Conservation (phyloP, 2,329 filamentous ascomycete species). For the Neurospora crassa region DNA sequence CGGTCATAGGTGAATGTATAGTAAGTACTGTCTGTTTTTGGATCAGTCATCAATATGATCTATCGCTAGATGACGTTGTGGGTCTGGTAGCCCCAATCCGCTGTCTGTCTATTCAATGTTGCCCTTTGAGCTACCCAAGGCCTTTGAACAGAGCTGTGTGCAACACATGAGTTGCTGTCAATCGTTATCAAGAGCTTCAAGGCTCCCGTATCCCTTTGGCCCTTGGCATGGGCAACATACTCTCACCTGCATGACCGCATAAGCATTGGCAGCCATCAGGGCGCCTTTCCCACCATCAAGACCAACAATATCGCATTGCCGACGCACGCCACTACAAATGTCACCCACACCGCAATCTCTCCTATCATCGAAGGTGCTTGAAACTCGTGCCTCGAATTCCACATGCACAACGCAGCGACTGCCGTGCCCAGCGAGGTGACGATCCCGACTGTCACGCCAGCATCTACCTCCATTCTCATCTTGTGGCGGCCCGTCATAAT, state of each 20-base stretch:
- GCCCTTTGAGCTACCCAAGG: not conserved
- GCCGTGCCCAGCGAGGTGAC: slow-evolving; percentile 56
- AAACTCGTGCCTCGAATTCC: slow-evolving; percentile 40
- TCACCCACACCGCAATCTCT: slow-evolving; percentile 31
- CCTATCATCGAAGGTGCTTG: slow-evolving; percentile 29
- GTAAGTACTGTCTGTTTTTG: not conserved
- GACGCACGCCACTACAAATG: slow-evolving; percentile 36
- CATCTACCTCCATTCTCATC: slow-evolving; percentile 62
- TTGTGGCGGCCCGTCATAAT: slow-evolving; percentile 59
- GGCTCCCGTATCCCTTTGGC: not conserved
- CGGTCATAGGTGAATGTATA: not conserved
- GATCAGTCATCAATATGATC: not conserved
- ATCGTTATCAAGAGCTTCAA: not conserved
- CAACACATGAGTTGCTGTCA: not conserved
- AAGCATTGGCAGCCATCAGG: slow-evolving; percentile 4
- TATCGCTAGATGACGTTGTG: not conserved
- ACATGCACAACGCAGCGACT: slow-evolving; percentile 49
- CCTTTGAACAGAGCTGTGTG: not conserved
- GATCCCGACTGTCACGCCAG: slow-evolving; percentile 60
- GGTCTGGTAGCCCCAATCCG: not conserved
- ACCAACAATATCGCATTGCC: slow-evolving; percentile 43
- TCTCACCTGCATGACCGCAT: not conserved
- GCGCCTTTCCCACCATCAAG: slow-evolving; percentile 34
- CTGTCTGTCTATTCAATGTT: not conserved
- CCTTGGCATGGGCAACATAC: not conserved